Conservation (phyloP, 176 grass and related monocot species). For the Triticum timopheevii region DNA sequence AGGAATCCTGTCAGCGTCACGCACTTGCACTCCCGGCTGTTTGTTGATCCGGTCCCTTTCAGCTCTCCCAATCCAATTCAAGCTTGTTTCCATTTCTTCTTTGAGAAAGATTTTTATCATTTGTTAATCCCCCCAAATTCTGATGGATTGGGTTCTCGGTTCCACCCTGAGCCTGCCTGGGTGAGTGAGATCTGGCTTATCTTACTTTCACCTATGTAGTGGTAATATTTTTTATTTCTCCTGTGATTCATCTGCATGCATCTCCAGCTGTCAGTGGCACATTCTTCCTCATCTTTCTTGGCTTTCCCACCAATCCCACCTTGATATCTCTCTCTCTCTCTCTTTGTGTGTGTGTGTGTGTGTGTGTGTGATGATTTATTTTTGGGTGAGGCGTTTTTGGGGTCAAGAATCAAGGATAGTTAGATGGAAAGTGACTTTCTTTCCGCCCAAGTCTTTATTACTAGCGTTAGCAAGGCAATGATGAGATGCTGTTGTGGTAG, state of each 20-base stretch:
- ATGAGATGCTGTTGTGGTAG: not conserved
- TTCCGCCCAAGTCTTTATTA: not conserved
- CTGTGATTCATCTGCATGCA: not conserved
- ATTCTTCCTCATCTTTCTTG: slow-evolving; percentile 26
- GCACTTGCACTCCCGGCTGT: not conserved
- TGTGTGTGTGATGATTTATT: slow-evolving; percentile 5
- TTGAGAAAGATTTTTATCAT: not conserved
- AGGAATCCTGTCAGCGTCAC: slow-evolving; percentile 46
- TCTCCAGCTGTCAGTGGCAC: slow-evolving; percentile 11
- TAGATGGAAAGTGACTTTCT: slow-evolving; percentile 45
- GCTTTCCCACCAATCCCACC: not conserved
- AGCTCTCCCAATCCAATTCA: not conserved
- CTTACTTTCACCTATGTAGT: not conserved
- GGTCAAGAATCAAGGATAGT: not conserved
- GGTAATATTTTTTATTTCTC: not conserved
- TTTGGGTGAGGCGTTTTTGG: slow-evolving; percentile 1
- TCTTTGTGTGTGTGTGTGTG: not conserved
- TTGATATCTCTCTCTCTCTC: not conserved
- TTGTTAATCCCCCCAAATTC: not conserved
- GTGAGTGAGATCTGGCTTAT: slow-evolving; percentile 25
- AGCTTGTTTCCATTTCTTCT: slow-evolving; percentile 3
- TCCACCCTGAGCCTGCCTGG: not conserved
- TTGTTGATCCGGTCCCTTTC: slow-evolving; percentile 22
- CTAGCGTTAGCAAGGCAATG: not conserved
- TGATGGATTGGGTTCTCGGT: not conserved